Evolutionary conservation across 345 rosid genomes (phyloP), one percentile per base, ranked within the genome.

Genomic region (Aquilaria malaccensis): DNA sequence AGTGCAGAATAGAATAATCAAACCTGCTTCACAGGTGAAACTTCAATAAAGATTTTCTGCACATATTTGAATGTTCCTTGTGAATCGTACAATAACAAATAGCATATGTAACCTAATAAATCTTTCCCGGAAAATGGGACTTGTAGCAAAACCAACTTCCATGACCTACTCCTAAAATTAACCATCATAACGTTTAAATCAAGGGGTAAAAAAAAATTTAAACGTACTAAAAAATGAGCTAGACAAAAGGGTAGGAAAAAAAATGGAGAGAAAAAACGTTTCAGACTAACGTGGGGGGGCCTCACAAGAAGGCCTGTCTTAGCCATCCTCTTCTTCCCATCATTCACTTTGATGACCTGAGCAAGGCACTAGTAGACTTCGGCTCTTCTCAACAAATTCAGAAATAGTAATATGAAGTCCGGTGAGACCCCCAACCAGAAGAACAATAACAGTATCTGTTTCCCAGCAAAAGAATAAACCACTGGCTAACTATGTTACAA

Each of bases 91-190:
- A 80, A 22, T 54, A 76, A 75, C 64, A 63, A 73, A 67, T 72
- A 61, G 59, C 37, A 77, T 62, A 68, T 73, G 60, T 63, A 59
- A 74, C 79, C 80, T 74, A 76, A 65, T 12, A 62, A 54, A 58
- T 62, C 69, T 63, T 70, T 79, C 80, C 85, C 76, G 59, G 60
- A 67, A 58, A 56, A 80, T 64, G 74, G 77, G 70, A 69, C 60
- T 79, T 77, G 79, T 75, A 75, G 77, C 71, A 81, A 37, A 56
- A 72, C 75, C 77, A 76, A 74, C 71, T 70, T 75, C 72, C 75
- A 69, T 72, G 43, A 58, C 59, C 83, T 83, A 75, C 78, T 69
- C 76, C 83, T 77, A 81, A 59, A 71, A 29, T 66, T 74, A 68
- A 76, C 66, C 77, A 65, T 52, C 37, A 52, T 55, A 52, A 22